Conservation (phyloP, 2,329 filamentous ascomycete genomes). For the Trichoderma koningii region DNA sequence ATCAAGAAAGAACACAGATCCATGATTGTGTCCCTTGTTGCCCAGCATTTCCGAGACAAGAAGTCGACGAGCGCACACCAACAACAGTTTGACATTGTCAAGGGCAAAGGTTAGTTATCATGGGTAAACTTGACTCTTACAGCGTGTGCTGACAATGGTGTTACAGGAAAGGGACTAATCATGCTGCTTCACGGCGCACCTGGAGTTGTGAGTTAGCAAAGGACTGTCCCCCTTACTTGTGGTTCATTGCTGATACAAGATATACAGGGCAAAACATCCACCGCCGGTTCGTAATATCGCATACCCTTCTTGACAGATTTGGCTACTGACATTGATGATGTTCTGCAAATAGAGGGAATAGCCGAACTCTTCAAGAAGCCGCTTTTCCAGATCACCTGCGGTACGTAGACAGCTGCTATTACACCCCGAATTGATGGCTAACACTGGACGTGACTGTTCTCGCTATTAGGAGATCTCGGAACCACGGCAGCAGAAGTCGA, state of each 20-base stretch:
- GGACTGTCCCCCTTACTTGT: too few relatives aligned
- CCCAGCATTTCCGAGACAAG: constrained; percentile 30
- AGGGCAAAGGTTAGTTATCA: constrained; percentile 18
- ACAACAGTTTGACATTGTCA: constrained; percentile 15
- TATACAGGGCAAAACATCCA: constrained; percentile 37
- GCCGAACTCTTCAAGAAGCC: constrained; percentile 33
- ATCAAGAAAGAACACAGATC: constrained; percentile 26
- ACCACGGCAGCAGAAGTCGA: constrained; percentile 11
- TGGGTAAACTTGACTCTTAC: fast-evolving
- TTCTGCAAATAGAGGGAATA: constrained; percentile 19
- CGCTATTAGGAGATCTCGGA: constrained; percentile 25
- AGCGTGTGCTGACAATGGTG: neutral
- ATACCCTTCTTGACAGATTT: too few relatives aligned
- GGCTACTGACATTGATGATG: neutral
- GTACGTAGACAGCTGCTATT: neutral
- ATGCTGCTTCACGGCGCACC: constrained; percentile 41
- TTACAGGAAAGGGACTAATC: constrained; percentile 36
- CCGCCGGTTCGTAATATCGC: constrained; percentile 28
- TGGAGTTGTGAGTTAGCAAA: constrained; percentile 29
- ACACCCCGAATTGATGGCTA: neutral
- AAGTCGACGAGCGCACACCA: constrained; percentile 15
- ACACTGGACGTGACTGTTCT: constrained; percentile 28
- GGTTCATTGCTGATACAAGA: too few relatives aligned
- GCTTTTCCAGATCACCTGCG: constrained; percentile 34
- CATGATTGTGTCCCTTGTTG: constrained; percentile 14